A percentile compares a stretch with the other conserved stretches of the same genome.
Evolutionary conservation across 2,329 filamentous ascomycete species (phyloP).

Genomic region (Cladosporium sp.): DNA sequence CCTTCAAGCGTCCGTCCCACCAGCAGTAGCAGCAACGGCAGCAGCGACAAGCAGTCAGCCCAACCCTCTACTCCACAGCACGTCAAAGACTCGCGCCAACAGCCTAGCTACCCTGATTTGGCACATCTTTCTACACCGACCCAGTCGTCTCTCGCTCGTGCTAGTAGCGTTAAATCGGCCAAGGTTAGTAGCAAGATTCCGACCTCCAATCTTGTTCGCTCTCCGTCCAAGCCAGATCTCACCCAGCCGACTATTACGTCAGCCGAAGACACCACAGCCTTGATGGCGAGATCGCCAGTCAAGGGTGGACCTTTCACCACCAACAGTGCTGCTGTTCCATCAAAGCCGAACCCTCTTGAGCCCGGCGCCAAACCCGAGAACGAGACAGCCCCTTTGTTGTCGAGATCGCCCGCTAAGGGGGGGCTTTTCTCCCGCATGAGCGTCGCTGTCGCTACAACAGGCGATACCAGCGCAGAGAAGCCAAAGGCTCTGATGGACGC

Average conservation of each 20-base stretch:
- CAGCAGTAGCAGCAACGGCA: neutral
- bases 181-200: slow-evolving; percentile 40
- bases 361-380: slow-evolving; percentile 12
- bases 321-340: neutral
- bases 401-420: slow-evolving; percentile 28
- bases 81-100: slow-evolving; percentile 49
- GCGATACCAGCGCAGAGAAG: slow-evolving; percentile 16
- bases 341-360: neutral
- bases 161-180: slow-evolving; percentile 52
- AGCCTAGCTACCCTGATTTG: slow-evolving; percentile 53
- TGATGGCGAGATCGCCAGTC: slow-evolving; percentile 22
- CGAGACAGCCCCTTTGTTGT: slow-evolving; percentile 28
- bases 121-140: slow-evolving; percentile 71
- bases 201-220: slow-evolving; percentile 27
- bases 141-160: slow-evolving; percentile 68
- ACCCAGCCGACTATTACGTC: slow-evolving; percentile 18
- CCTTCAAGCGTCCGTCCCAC: neutral
- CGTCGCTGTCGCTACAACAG: neutral
- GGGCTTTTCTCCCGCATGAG: slow-evolving; percentile 6
- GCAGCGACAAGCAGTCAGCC: slow-evolving; percentile 4
- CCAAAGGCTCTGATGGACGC: slow-evolving; percentile 23
- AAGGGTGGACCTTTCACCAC: slow-evolving; percentile 15
- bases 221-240: slow-evolving; percentile 26
- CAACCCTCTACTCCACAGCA: slow-evolving; percentile 48
- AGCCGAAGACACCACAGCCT: neutral